Conservation (phyloP, 2,329 filamentous ascomycete genomes). For the Colletotrichum agaves region DNA sequence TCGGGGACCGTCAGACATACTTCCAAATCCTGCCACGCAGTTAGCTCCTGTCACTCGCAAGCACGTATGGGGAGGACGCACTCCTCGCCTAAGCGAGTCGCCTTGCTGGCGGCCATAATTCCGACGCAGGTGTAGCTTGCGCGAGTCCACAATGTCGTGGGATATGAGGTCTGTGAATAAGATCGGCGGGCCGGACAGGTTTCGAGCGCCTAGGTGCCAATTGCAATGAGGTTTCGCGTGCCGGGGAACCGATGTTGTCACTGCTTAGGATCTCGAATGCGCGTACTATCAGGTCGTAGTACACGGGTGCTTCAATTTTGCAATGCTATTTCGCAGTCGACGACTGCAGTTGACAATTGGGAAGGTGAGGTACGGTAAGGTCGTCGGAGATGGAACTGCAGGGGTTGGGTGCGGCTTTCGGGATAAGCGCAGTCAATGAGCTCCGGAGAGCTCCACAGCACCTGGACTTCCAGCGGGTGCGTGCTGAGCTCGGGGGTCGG, state of each 20-base stretch:
- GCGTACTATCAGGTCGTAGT: no score
- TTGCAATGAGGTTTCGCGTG: no score
- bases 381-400: not conserved
- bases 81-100: constrained; percentile 71
- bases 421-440: not conserved
- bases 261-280: no score
- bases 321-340: not conserved
- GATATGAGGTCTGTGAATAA: no score
- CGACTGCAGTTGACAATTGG: not conserved
- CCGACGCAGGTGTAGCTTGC: not conserved
- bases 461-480: not conserved
- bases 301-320: not conserved
- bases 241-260: no score
- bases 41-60: constrained; percentile 23
- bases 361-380: not conserved
- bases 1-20: constrained; percentile 64
- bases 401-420: not conserved
- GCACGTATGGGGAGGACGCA: constrained; percentile 49
- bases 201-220: no score
- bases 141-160: no score
- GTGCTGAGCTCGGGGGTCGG: constrained; percentile 22
- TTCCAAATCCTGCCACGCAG: constrained; percentile 83
- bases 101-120: constrained; percentile 69
- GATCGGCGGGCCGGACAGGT: no score
- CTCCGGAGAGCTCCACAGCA: not conserved